These are phyloP conservation scores for Talaromyces wortmannii DNA, from an alignment of 495 filamentous ascomycete species.

Conservation along the genomic window DNA sequence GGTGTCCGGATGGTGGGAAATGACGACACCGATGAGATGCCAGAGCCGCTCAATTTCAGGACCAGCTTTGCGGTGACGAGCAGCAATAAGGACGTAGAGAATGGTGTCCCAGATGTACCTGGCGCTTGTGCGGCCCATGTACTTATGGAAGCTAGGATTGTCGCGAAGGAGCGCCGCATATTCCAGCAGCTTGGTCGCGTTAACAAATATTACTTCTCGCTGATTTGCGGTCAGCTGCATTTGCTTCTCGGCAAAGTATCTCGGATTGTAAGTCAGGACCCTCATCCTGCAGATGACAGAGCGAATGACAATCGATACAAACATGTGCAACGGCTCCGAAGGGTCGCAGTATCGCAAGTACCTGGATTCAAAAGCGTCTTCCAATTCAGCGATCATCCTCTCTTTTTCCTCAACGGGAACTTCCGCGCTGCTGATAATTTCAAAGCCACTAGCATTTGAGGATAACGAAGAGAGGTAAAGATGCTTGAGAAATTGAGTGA, in stretches of 20 bases:
- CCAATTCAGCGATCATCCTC: conserved; percentile 26
- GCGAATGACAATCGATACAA: conserved; percentile 38
- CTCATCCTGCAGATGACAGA: conserved; percentile 26
- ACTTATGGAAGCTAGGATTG: conserved; percentile 16
- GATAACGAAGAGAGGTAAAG: background rate
- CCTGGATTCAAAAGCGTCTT: conserved; percentile 26
- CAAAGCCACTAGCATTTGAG: background rate
- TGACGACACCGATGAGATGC: conserved; percentile 14
- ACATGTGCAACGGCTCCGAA: conserved; percentile 52
- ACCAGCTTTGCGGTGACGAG: conserved; percentile 18
- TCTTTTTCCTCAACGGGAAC: conserved; percentile 26
- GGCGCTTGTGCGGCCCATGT: conserved; percentile 24
- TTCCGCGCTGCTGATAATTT: background rate
- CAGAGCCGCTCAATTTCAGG: conserved; percentile 22
- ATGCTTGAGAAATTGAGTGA: conserved; percentile 11
- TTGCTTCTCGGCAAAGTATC: conserved; percentile 20
- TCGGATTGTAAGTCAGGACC: conserved; percentile 33
- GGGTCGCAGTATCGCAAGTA: conserved; percentile 51
- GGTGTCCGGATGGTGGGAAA: background rate
- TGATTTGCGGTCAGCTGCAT: conserved; percentile 20
- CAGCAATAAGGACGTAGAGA: conserved; percentile 32
- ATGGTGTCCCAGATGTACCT: conserved; percentile 34
- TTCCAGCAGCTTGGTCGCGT: conserved; percentile 28
- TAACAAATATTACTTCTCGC: conserved; percentile 28
- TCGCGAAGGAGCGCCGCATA: conserved; percentile 20